Base-by-base conservation (phyloP, 2,329 filamentous ascomycete genomes). In the Colletotrichum siamense region DNA sequence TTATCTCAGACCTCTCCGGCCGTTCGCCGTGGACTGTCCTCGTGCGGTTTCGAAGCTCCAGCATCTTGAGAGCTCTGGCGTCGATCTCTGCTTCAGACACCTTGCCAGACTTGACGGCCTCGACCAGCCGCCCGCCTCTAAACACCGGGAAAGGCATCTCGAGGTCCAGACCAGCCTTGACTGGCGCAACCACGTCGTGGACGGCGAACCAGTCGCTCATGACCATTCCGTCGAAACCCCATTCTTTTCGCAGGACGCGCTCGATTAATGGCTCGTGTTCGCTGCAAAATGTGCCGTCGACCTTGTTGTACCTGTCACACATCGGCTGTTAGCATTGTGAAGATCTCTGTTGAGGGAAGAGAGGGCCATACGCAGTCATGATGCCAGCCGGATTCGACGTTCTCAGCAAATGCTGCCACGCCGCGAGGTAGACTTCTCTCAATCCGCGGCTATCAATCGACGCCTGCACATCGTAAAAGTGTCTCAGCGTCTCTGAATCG, bases 141-240 rank as follows among this genome's bases (percentile, higher is more conserved):
- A 80, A 81, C 13, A 75, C 44, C 3, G 72, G 72, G 34, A 75
- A 75, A 2, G 82, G 82, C 83, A 85, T 85, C 72, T 85, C 84
- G 12, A 85, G 80, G 44, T 85, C 80, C 36, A 81, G 78, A 1
- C 83, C 80, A 3, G 81, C 79, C 73, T 83, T 81, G 75, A 83
- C 77, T 8, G 81, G 77, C 68, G 81, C 80, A 15, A 81, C 78
- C 1, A 81, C 83, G 49, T 79, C 79, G 77, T 85, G 82, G 8
- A 80, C 83, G 64, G 80, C 82, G 72, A 79, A 83, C 83, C 82
- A 85, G 63, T 85, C 84, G 49, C 80, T 83, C 78, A 84, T 83
- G 75, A 84, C 79, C 13, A 83, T 79, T 18, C 84, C 83, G 7
- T 84, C 79, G 77, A 81, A 85, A 16, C 79, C 77, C 84, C 83